Percentiles rank a stretch among this genome's conserved stretches.
These are phyloP conservation scores for Calvatia gigantea DNA, from an alignment of 768 basidiomycete genomes.

Conservation along the genomic window DNA sequence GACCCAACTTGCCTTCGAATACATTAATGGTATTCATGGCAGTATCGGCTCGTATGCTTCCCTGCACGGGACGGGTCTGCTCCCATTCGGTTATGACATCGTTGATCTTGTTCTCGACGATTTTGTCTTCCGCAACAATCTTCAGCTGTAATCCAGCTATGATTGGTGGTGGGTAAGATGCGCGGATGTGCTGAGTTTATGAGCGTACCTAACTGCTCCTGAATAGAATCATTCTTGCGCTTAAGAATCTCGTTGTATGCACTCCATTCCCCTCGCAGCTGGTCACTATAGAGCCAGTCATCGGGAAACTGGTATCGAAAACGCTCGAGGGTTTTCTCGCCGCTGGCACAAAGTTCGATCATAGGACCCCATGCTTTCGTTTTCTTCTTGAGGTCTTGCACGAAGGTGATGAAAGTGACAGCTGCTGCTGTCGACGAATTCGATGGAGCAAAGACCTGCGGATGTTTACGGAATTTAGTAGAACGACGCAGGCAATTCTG, in stretches of 20 bases:
- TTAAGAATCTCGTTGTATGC: conserved; percentile 98
- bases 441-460: conserved; percentile 64
- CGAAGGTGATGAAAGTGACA: conserved; percentile 98
- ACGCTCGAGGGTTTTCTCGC: conserved; percentile 95
- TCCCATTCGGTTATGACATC: conserved; percentile 95
- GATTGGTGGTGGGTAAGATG: not conserved
- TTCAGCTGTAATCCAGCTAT: conserved; percentile 95
- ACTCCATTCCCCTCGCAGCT: conserved; percentile 96
- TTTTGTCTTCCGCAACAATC: conserved; percentile 99
- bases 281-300: conserved; percentile 98
- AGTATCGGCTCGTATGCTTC: conserved; percentile 91
- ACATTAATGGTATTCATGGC: conserved; percentile 96
- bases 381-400: conserved; percentile 97
- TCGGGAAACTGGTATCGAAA: conserved; percentile 96
- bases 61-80: conserved; percentile 92
- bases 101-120: conserved; percentile 92
- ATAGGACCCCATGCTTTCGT: conserved; percentile 95
- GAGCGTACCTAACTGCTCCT: conserved; percentile 90
- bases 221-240: conserved; percentile 96
- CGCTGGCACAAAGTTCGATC: conserved; percentile 90
- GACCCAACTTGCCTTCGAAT: conserved; percentile 87
- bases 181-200: not conserved
- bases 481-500: not conserved
- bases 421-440: conserved; percentile 96
- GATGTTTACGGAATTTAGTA: conserved; percentile 11